These are phyloP conservation scores for Salix purpurea DNA, from an alignment of 345 rosid genomes.

Conservation along the genomic window DNA sequence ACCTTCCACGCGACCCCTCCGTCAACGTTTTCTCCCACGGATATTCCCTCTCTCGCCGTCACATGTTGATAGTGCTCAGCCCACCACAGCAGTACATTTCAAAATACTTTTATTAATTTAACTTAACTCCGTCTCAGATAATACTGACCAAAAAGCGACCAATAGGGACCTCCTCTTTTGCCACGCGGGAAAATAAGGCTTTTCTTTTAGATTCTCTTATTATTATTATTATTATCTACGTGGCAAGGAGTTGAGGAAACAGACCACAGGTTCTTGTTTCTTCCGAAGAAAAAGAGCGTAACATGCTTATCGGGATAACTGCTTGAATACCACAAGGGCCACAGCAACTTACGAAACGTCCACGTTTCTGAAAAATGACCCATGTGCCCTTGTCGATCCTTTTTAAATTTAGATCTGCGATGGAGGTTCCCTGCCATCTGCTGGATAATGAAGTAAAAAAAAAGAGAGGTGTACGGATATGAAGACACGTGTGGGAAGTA, in stretches of 20 bases:
- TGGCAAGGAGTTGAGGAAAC: not conserved
- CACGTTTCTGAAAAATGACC: constrained; percentile 2
- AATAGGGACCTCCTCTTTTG: constrained; percentile 15
- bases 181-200: constrained; percentile 24
- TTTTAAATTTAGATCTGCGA: not conserved
- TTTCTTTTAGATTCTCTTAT: not conserved
- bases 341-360: not conserved
- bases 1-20: constrained; percentile 15
- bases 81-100: not conserved
- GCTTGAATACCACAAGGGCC: not conserved
- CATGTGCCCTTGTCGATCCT: not conserved
- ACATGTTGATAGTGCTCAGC: constrained; percentile 9
- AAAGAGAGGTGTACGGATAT: not conserved
- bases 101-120: not conserved
- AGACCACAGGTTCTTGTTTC: not conserved
- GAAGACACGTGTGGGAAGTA: constrained; percentile 1
- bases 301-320: constrained; percentile 27
- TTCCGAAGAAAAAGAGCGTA: not conserved
- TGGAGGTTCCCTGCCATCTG: not conserved
- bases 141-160: constrained; percentile 35
- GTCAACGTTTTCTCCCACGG: constrained; percentile 21
- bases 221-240: constrained; percentile 2
- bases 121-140: constrained; percentile 5
- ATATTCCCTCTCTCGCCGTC: constrained; percentile 30
- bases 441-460: not conserved